Percentiles rank a stretch among this genome's conserved stretches.
Evolutionary conservation across 345 rosid species (phyloP).

Genomic region (Eucalyptus sp.): DNA sequence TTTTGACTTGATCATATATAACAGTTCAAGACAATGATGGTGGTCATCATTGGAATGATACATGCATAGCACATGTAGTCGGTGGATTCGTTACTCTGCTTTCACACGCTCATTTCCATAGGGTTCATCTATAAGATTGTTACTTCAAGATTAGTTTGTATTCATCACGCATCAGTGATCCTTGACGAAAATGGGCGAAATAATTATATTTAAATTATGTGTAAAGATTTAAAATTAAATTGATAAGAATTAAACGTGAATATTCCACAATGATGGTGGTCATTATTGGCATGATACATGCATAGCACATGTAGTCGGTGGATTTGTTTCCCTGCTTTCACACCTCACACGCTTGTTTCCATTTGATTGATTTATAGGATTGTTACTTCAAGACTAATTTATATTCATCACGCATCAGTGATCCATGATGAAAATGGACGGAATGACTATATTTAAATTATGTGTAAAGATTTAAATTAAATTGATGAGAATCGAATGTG

Average conservation of each 20-base stretch:
- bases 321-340: background rate
- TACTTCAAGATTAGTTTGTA: background rate
- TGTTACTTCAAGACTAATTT: background rate
- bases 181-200: too few relatives aligned
- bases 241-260: too few relatives aligned
- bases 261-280: too few relatives aligned
- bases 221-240: rapidly evolving
- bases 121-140: rapidly evolving
- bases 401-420: too few relatives aligned
- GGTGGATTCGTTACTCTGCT: too few relatives aligned
- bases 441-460: rapidly evolving
- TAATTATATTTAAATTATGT: rapidly evolving
- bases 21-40: background rate
- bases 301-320: background rate
- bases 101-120: background rate
- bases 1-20: background rate
- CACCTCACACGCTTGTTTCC: background rate
- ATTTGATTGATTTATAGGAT: rapidly evolving
- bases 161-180: too few relatives aligned
- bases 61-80: too few relatives aligned
- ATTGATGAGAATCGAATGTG: background rate
- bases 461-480: rapidly evolving
- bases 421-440: rapidly evolving
- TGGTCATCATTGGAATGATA: too few relatives aligned
- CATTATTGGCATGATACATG: background rate